Conservation (phyloP, 768 basidiomycete genomes). For the Antrodiella citrinella region DNA sequence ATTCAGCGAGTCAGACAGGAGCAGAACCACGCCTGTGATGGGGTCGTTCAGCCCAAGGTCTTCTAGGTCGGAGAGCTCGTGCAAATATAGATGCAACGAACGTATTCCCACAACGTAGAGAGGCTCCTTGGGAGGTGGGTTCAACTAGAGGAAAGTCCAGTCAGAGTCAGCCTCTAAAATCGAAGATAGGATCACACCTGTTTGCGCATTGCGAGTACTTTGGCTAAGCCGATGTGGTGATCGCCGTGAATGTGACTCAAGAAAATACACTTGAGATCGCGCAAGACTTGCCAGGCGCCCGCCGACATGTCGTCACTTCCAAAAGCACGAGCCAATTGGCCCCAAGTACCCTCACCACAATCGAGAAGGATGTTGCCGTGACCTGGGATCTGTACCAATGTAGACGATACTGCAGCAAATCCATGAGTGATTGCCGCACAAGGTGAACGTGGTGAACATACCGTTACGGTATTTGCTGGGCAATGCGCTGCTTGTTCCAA, state of each 20-base stretch:
- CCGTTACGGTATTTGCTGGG: conserved; percentile 87
- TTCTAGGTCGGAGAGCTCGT: conserved; percentile 65
- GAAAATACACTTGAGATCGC: conserved; percentile 73
- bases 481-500: conserved; percentile 86
- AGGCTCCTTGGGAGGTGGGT: conserved; percentile 51
- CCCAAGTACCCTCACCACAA: conserved; percentile 88
- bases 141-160: conserved; percentile 52
- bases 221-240: conserved; percentile 80
- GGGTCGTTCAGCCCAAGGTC: conserved; percentile 51
- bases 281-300: conserved; percentile 50
- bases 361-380: conserved; percentile 78
- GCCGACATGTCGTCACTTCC: conserved; percentile 36
- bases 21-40: conserved; percentile 43
- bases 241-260: conserved; percentile 90
- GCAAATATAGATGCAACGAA: conserved; percentile 54
- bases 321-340: conserved; percentile 75
- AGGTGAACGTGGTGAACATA: conserved; percentile 22
- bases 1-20: conserved; percentile 47
- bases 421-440: not conserved
- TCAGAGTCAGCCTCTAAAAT: no score
- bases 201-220: conserved; percentile 63
- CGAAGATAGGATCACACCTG: no score
- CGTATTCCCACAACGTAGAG: conserved; percentile 64
- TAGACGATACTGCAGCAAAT: conserved; percentile 61
- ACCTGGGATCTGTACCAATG: conserved; percentile 66